Base-by-base conservation (phyloP, 371 early-diverging fungal genomes). In the Lichtheimia corymbifera region DNA sequence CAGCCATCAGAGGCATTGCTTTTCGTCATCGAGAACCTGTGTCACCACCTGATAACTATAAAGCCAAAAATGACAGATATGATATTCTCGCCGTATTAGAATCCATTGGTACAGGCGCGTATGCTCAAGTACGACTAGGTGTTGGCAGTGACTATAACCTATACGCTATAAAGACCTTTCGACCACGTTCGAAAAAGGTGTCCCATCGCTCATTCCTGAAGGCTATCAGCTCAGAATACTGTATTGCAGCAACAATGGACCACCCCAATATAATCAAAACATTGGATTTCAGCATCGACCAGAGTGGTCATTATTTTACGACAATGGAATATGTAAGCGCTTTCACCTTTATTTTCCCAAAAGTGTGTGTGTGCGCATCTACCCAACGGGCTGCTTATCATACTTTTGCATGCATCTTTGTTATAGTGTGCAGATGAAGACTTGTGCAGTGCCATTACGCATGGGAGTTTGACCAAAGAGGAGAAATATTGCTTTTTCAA, bases 261-360 rank as follows among this genome's bases (percentile, higher is more conserved):
- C 94, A 97, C 72, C 82, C 83, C 57, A 96, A 97, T 70, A 72
- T 98, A 7, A 91, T 97, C 13, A 86, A 91, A 64, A 96, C 97
- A 0, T 83, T 97, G 12, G 97, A 98, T 72, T 73, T 98, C 22
- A 90, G 96, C 14, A 85, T 91, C 72, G 95, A 96, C 70, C 86
- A 90, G 58, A 50, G 5, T 14, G 82, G 80, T 28, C 80, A 88
- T 47, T 97, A 95, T 89, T 98, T 94, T 76, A 93, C 91, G 59
- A 93, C 96, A 17, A 97, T 97, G 98, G 94, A 93, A 70, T 79
- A 75, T 53, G 82, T 82, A 75, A 50, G 76, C 35, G 4, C 28
- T 28, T 28, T 56, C 20, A 24, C 3, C 1, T 7, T 30, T 53
- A 20, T n/a, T 17, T 27, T n/a, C 12, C 11, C 14, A 49, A 14